Conservation (phyloP, 176 grass and related monocot species). For the Bromus sterilis region DNA sequence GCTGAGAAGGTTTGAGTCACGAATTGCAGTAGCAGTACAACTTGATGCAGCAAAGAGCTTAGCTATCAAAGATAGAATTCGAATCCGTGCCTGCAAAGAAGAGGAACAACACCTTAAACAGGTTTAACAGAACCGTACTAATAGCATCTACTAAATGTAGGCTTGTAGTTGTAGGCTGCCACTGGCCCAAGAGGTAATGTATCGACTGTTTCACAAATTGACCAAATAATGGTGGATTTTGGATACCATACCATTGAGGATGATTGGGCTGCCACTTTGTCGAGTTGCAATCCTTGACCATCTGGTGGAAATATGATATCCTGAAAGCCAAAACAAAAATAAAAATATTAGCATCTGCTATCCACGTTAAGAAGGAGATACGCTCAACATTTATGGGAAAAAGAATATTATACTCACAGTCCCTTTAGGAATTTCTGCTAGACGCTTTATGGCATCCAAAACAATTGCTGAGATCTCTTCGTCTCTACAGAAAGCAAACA, state of each 20-base stretch:
- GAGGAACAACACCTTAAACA: not conserved
- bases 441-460: slow-evolving; percentile 44
- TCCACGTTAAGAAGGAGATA: not conserved
- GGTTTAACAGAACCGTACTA: not conserved
- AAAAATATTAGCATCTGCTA: not conserved
- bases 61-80: slow-evolving; percentile 74
- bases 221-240: not conserved
- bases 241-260: slow-evolving; percentile 53
- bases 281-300: slow-evolving; percentile 55
- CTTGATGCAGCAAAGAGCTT: slow-evolving; percentile 76
- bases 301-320: slow-evolving; percentile 67
- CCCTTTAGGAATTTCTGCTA: slow-evolving; percentile 69
- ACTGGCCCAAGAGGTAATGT: not conserved
- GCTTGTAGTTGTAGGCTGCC: not conserved
- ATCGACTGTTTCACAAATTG: not conserved
- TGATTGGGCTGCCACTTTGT: slow-evolving; percentile 55
- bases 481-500: slow-evolving; percentile 47
- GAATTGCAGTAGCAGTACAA: slow-evolving; percentile 51
- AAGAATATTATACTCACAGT: slow-evolving; percentile 42
- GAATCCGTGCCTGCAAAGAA: slow-evolving; percentile 55
- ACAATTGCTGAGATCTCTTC: slow-evolving; percentile 57
- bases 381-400: not conserved
- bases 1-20: slow-evolving; percentile 61
- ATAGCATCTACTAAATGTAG: not conserved
- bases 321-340: slow-evolving; percentile 33